A percentile compares a stretch with the other conserved stretches of the same genome.
Conservation (phyloP, 1,284 basidiomycete species). For the Malassezia furfur region DNA sequence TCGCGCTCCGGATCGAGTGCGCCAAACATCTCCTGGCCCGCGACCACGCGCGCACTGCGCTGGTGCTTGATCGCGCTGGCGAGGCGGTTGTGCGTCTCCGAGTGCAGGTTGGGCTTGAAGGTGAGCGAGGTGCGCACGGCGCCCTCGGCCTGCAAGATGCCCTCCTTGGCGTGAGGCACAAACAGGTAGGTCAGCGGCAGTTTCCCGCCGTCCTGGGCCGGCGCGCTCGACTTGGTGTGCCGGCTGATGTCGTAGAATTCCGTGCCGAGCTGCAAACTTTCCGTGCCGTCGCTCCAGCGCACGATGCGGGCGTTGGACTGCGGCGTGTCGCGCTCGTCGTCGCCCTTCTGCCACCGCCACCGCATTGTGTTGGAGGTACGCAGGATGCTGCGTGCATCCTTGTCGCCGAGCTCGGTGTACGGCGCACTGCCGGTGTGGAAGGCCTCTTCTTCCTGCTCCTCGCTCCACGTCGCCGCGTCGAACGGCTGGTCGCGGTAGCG, state of each 20-base stretch:
- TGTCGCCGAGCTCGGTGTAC: slow-evolving; percentile 48
- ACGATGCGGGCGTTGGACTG: slow-evolving; percentile 80
- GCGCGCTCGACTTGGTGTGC: slow-evolving; percentile 20
- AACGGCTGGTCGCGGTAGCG: slow-evolving; percentile 33
- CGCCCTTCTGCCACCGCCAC: slow-evolving; percentile 72
- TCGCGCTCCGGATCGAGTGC: slow-evolving; percentile 55
- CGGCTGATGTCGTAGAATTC: slow-evolving; percentile 72
- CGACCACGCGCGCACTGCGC: slow-evolving; percentile 61
- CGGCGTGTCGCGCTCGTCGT: slow-evolving; percentile 57
- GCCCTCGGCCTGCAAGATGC: slow-evolving; percentile 73
- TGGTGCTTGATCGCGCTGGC: slow-evolving; percentile 74
- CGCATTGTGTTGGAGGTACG: slow-evolving; percentile 81
- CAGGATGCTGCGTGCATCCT: slow-evolving; percentile 48
- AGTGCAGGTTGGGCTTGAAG: slow-evolving; percentile 76
- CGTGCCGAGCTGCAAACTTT: slow-evolving; percentile 72
- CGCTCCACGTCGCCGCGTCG: slow-evolving; percentile 31
- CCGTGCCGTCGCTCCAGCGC: slow-evolving; percentile 79
- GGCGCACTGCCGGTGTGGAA: slow-evolving; percentile 53
- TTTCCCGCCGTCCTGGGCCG: slow-evolving; percentile 15
- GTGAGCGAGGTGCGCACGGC: slow-evolving; percentile 72
- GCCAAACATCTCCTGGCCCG: slow-evolving; percentile 23
- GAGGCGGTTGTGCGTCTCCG: slow-evolving; percentile 75
- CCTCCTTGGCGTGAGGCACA: slow-evolving; percentile 74
- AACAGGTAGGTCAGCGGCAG: slow-evolving; percentile 62
- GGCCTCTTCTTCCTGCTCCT: slow-evolving; percentile 30